These are phyloP conservation scores for Teratosphaeria destructans DNA, from an alignment of 2,329 filamentous ascomycete genomes.

Conservation along the genomic window DNA sequence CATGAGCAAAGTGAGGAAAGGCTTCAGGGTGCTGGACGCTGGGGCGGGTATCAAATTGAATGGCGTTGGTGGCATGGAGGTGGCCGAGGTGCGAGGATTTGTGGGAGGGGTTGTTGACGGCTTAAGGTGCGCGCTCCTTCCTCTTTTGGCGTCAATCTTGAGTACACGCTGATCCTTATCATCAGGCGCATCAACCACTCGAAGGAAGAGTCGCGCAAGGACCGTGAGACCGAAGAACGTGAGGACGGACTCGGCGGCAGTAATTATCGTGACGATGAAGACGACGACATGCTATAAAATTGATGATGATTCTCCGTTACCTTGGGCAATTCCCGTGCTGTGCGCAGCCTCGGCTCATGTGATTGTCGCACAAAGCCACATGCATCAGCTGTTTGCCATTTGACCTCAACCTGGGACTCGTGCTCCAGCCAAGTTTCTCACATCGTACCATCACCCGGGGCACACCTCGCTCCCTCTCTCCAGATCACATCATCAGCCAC, in stretches of 20 bases:
- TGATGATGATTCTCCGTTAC: not conserved
- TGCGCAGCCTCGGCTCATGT: not conserved
- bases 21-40: constrained; percentile 60
- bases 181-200: constrained; percentile 67
- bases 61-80: constrained; percentile 86
- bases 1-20: constrained; percentile 76
- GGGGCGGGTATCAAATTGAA: constrained; percentile 63
- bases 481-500: not conserved
- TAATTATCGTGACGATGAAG: constrained; percentile 41
- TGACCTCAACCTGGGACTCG: not conserved
- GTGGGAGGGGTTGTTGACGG: constrained; percentile 80
- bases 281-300: constrained; percentile 48
- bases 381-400: not conserved
- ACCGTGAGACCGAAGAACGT: constrained; percentile 60
- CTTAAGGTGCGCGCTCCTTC: constrained; percentile 42
- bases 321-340: not conserved
- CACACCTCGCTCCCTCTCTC: not conserved
- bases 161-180: not conserved
- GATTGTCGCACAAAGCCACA: not conserved
- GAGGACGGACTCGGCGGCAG: constrained; percentile 41
- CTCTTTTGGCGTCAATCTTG: not conserved
- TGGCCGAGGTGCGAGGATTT: constrained; percentile 77
- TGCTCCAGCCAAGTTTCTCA: not conserved
- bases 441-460: not conserved
- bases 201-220: constrained; percentile 64